Conservation (phyloP, 495 filamentous ascomycete genomes). For the Lasiosphaeria ovina region DNA sequence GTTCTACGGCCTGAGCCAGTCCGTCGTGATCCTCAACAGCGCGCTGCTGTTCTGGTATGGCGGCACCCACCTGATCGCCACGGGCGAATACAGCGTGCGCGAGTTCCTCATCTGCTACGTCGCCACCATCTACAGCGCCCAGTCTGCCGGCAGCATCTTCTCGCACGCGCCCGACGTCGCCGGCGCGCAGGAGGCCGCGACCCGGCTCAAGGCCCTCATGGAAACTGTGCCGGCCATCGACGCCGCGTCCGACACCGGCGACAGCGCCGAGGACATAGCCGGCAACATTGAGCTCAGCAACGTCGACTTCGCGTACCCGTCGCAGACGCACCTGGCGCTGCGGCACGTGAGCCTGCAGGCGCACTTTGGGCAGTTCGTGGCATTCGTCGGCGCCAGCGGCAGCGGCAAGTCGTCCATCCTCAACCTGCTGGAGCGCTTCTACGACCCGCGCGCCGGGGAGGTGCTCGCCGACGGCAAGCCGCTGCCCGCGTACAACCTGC, state of each 20-base stretch:
- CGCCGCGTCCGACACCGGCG: not conserved
- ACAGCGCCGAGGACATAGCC: slow-evolving; percentile 41
- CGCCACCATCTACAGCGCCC: not conserved
- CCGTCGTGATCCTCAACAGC: not conserved
- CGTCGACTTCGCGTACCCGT: slow-evolving; percentile 59
- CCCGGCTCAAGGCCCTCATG: not conserved
- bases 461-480: slow-evolving; percentile 53
- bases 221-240: not conserved
- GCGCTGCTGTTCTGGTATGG: not conserved
- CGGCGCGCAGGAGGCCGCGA: too few relatives aligned
- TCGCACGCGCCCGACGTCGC: too few relatives aligned
- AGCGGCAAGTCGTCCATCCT: slow-evolving; percentile 74
- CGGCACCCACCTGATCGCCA: not conserved
- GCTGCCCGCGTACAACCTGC: slow-evolving; percentile 41
- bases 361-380: slow-evolving; percentile 61
- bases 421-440: slow-evolving; percentile 63
- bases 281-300: slow-evolving; percentile 53
- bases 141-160: not conserved
- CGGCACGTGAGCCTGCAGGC: slow-evolving; percentile 52
- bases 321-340: slow-evolving; percentile 54
- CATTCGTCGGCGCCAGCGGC: slow-evolving; percentile 67
- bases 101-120: not conserved
- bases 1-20: not conserved
- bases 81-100: not conserved
- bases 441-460: slow-evolving; percentile 53